Evolutionary conservation across 1,284 basidiomycete genomes (phyloP).

Genomic region (Boletus holoroseus): DNA sequence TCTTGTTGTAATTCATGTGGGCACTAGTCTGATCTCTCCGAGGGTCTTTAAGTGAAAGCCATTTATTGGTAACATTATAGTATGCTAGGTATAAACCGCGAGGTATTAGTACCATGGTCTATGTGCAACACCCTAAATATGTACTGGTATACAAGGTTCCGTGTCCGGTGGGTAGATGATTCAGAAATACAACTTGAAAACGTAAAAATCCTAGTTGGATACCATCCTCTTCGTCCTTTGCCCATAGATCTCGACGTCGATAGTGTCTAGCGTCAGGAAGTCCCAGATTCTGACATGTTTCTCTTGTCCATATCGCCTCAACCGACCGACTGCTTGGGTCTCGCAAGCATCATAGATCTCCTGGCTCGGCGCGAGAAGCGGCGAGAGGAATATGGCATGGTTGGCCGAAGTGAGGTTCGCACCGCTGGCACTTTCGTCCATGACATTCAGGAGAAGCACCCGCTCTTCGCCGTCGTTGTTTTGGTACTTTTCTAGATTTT

Average conservation of each 20-base stretch:
- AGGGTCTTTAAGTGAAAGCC: not conserved
- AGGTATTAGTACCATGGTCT: not conserved
- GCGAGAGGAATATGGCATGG: slow-evolving; percentile 92
- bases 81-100: not conserved
- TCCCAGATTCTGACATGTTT: slow-evolving; percentile 78
- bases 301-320: slow-evolving; percentile 81
- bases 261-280: slow-evolving; percentile 77
- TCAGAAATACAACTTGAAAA: not conserved
- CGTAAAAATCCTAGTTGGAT: slow-evolving; percentile 16
- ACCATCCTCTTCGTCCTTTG: slow-evolving; percentile 39
- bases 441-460: slow-evolving; percentile 84
- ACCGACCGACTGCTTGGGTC: slow-evolving; percentile 86
- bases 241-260: slow-evolving; percentile 77
- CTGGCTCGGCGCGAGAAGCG: slow-evolving; percentile 71
- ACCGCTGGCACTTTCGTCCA: slow-evolving; percentile 91
- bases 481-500: slow-evolving; percentile 81
- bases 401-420: slow-evolving; percentile 91
- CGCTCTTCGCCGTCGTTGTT: slow-evolving; percentile 64
- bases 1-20: slow-evolving; percentile 13
- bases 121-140: slow-evolving; percentile 4
- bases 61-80: not conserved
- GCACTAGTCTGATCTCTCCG: not conserved
- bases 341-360: slow-evolving; percentile 83
- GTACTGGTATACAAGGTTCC: slow-evolving; percentile 10
- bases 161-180: slow-evolving; percentile 8